Evolutionary conservation across 2,329 filamentous ascomycete species (phyloP), one percentile per base, ranked within the genome.

Genomic region (Cercospora janseana): DNA sequence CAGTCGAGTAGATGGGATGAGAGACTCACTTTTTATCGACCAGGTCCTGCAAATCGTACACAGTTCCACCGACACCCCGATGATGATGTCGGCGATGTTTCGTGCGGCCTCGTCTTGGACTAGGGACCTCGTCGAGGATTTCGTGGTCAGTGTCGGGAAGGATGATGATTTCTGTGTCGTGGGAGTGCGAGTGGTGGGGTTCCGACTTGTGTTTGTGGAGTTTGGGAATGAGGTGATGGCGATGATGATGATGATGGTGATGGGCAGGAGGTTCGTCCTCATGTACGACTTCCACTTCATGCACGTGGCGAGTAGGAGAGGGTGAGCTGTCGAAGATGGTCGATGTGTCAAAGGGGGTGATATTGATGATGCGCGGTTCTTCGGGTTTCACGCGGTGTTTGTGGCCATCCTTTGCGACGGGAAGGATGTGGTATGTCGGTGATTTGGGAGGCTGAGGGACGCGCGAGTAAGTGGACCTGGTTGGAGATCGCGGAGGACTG

Each of bases 41-140:
- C 18, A 53, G 27, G 27, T 49, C 51, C 29, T 53, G 45, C 8
- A 53, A 27, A 41, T 53, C 45, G 20, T 53, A 53, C 10, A 45
- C 29, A 26, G 27, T 41, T 32, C 37, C 46, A 32, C 41, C n/a
- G n/a, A n/a, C n/a, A n/a, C n/a, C n/a, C n/a, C n/a, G n/a, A n/a
- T n/a, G n/a, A n/a, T n/a, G 38, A n/a, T 41, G 38, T 32, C 37
- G 41, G 31, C 46, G 44, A 37, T 45, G 29, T 32, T 40, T 48
- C 21, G 15, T 44, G 38, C 24, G 24, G 16, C 37, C 27, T 8
- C 46, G 51, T 13, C 13, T 13, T 24, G 15, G 34, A 29, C 20
- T 16, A 13, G 51, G 45, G 32, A 45, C 34, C 26, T 40, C 45
- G 46, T 53, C 49, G 45, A 37, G 12, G 20, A 45, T 40, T 15